A percentile compares a stretch with the other conserved stretches of the same genome.
Conservation (phyloP, 2,329 filamentous ascomycete species). For the Phialophora macrospora region DNA sequence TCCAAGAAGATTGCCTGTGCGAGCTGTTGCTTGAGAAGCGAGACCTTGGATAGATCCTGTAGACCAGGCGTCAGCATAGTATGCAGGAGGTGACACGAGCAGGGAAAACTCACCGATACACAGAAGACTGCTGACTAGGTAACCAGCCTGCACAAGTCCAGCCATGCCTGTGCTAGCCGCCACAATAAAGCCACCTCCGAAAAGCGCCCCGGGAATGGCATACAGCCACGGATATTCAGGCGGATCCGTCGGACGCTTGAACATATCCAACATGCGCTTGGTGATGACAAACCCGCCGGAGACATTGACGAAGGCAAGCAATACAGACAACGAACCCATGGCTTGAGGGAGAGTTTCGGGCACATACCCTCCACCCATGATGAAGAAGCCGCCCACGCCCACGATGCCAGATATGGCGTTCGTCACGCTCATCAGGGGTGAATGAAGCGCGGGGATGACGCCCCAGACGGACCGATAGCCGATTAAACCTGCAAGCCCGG, state of each 20-base stretch:
- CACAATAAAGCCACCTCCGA: slow-evolving; percentile 79
- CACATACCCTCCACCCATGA: slow-evolving; percentile 80
- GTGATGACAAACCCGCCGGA: slow-evolving; percentile 89
- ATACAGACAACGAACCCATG: slow-evolving; percentile 78
- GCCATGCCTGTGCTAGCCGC: slow-evolving; percentile 81
- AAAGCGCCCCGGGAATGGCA: slow-evolving; percentile 74
- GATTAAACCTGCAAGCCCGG: slow-evolving; percentile 80
- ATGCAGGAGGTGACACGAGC: not conserved
- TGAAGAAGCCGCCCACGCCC: slow-evolving; percentile 83
- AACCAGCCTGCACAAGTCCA: slow-evolving; percentile 84
- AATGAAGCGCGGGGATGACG: slow-evolving; percentile 80
- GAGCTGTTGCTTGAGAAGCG: slow-evolving; percentile 79
- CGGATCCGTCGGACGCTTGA: slow-evolving; percentile 81
- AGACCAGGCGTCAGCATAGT: not conserved
- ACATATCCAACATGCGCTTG: slow-evolving; percentile 93
- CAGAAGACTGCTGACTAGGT: slow-evolving; percentile 80
- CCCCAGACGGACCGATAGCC: slow-evolving; percentile 91
- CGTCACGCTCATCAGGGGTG: slow-evolving; percentile 88
- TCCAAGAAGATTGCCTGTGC: slow-evolving; percentile 83
- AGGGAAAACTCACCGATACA: slow-evolving; percentile 63
- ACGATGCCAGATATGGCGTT: slow-evolving; percentile 92
- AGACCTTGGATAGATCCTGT: slow-evolving; percentile 72
- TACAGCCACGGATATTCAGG: slow-evolving; percentile 89
- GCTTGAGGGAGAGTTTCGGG: slow-evolving; percentile 78
- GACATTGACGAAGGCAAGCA: slow-evolving; percentile 86